These are phyloP conservation scores for Monosporozyma servazzii DNA, from an alignment of 805 yeast genomes.

Conservation along the genomic window DNA sequence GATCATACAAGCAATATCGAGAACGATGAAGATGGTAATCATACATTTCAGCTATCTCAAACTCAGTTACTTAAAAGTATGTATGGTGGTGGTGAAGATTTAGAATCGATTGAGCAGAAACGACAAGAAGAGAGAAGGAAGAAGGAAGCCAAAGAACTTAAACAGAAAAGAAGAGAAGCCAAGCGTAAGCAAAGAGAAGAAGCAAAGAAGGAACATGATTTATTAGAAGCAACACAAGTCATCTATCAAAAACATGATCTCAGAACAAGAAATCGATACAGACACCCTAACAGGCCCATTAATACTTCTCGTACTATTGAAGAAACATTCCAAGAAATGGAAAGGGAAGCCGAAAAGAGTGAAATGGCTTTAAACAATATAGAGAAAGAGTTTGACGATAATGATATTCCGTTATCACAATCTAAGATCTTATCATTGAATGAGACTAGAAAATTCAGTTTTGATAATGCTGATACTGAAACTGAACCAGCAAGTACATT, in stretches of 20 bases:
- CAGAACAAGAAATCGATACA: background rate
- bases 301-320: background rate
- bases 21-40: background rate
- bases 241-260: background rate
- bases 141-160: background rate
- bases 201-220: background rate
- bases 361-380: background rate
- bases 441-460: background rate
- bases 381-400: background rate
- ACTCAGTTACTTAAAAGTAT: conserved; percentile 13
- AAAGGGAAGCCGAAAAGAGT: background rate
- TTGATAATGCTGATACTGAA: background rate
- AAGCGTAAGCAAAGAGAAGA: background rate
- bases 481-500: background rate
- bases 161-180: background rate
- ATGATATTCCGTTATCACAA: background rate
- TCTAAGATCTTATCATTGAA: background rate
- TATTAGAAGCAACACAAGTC: background rate
- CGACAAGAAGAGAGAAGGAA: background rate
- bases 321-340: background rate
- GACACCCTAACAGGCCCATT: background rate
- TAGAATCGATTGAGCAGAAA: conserved; percentile 4
- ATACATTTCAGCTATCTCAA: background rate
- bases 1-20: background rate
- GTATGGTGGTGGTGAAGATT: conserved; percentile 21